A percentile compares a stretch with the other conserved stretches of the same genome.
Evolutionary conservation across 768 basidiomycete species (phyloP).

Genomic region (Lentinus brumalis): DNA sequence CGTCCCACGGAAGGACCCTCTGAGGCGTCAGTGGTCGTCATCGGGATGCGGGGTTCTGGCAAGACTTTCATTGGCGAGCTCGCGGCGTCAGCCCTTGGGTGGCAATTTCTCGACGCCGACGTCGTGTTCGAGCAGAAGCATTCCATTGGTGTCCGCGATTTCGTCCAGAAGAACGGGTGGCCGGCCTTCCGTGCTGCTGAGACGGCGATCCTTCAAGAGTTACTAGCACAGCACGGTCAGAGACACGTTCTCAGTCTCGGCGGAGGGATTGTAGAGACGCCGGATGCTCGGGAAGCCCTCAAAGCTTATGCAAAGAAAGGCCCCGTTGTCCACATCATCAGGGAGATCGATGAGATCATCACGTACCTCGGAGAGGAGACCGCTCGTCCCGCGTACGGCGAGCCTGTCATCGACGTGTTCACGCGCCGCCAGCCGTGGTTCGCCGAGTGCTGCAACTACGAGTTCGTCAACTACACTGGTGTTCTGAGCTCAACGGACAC

Average conservation of each 20-base stretch:
- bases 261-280: constrained; percentile 91
- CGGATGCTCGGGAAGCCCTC: constrained; percentile 71
- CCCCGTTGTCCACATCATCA: constrained; percentile 81
- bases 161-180: constrained; percentile 87
- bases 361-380: constrained; percentile 77
- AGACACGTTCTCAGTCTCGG: constrained; percentile 87
- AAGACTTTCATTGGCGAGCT: constrained; percentile 87
- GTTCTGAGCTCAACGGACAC: constrained; percentile 11
- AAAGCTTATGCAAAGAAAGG: constrained; percentile 64
- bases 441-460: constrained; percentile 74
- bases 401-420: constrained; percentile 83
- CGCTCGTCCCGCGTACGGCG: constrained; percentile 85
- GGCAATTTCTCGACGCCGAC: constrained; percentile 87
- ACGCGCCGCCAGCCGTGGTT: constrained; percentile 86
- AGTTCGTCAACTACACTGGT: constrained; percentile 78
- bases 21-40: constrained; percentile 68
- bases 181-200: constrained; percentile 86
- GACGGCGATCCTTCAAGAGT: constrained; percentile 62
- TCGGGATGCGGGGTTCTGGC: constrained; percentile 97
- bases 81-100: constrained; percentile 71
- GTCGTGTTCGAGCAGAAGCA: constrained; percentile 68
- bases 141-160: constrained; percentile 65
- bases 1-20: constrained; percentile 34
- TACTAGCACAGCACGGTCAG: constrained; percentile 56
- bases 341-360: constrained; percentile 81